Conservation (phyloP, 352 stramenopile genomes). For the Pythium coloratum region DNA sequence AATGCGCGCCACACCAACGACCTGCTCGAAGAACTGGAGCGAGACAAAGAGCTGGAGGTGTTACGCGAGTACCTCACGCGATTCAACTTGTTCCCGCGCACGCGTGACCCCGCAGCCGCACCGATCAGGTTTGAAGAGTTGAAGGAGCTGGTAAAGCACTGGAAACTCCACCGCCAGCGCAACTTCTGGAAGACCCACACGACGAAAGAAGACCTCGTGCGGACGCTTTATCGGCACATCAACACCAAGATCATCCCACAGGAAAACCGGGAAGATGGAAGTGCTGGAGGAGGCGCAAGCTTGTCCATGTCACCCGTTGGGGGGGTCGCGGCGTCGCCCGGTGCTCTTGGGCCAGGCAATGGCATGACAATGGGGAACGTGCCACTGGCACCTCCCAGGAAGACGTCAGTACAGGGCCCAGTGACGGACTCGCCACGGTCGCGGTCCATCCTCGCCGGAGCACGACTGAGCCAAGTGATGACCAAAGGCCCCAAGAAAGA, state of each 20-base stretch:
- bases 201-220: constrained; percentile 87
- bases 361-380: constrained; percentile 13
- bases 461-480: constrained; percentile 26
- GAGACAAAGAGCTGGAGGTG: constrained; percentile 86
- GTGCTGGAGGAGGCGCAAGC: constrained; percentile 3
- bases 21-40: constrained; percentile 81
- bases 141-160: constrained; percentile 90
- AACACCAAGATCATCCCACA: constrained; percentile 84
- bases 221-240: constrained; percentile 84
- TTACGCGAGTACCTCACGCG: constrained; percentile 82
- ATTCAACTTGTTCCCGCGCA: constrained; percentile 74
- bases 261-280: constrained; percentile 47
- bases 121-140: constrained; percentile 90
- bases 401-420: constrained; percentile 29
- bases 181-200: constrained; percentile 91
- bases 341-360: neutral
- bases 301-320: neutral
- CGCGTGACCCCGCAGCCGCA: constrained; percentile 68
- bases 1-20: constrained; percentile 82
- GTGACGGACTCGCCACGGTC: constrained; percentile 53
- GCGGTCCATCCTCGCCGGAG: constrained; percentile 47
- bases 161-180: constrained; percentile 87
- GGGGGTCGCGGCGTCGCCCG: neutral
- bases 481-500: constrained; percentile 37
- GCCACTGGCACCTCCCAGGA: constrained; percentile 39